A percentile compares a stretch with the other conserved stretches of the same genome.
phyloP scores from a whole-genome alignment of 495 filamentous ascomycete species.

The Copromyces sp. region DNA sequence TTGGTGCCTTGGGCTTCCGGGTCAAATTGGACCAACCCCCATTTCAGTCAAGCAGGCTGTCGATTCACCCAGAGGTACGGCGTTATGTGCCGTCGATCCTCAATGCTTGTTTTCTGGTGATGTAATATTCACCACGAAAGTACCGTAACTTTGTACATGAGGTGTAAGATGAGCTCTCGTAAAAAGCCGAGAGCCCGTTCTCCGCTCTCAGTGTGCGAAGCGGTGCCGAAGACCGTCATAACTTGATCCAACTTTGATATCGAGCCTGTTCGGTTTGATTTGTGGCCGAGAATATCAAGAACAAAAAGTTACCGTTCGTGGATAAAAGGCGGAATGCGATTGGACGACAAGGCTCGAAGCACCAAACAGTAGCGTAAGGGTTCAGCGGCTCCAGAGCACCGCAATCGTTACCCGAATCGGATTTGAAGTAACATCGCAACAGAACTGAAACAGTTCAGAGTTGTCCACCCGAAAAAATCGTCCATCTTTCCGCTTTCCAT shows the following conservation, averaged over 20 bases:
- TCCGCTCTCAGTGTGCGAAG: neutral
- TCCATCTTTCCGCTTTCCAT: neutral
- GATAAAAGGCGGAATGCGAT: neutral
- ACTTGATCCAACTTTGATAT: neutral
- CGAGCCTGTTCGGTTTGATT: neutral
- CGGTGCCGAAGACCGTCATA: neutral
- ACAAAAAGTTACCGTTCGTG: neutral
- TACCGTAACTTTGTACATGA: neutral
- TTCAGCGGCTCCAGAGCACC: neutral
- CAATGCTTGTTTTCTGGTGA: neutral
- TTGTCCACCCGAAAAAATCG: neutral
- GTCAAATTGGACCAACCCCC: neutral
- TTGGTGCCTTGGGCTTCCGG: neutral
- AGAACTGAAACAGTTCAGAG: neutral
- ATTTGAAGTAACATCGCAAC: neutral
- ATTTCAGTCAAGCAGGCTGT: neutral
- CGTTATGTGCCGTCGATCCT: neutral
- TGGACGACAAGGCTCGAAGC: neutral
- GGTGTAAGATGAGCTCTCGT: neutral
- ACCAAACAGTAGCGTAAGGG: neutral
- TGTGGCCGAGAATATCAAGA: neutral
- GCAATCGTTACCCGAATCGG: neutral
- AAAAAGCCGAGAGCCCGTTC: neutral
- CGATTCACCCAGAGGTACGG: neutral
- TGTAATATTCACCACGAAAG: neutral